Conservation (phyloP, 257 asterid species). For the Solanum bulbocastanum region DNA sequence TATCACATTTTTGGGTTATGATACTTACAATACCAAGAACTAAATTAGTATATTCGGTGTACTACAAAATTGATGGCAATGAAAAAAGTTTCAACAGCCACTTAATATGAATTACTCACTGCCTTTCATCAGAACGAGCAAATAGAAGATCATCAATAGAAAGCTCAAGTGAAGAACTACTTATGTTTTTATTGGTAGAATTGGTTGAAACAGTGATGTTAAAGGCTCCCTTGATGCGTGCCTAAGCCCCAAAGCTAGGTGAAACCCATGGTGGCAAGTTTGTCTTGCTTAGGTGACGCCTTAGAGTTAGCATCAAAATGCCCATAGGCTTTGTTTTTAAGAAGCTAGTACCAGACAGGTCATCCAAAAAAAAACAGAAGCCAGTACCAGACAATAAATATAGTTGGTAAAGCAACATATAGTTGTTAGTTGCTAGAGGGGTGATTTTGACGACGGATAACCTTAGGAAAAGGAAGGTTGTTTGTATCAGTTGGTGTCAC, state of each 20-base stretch:
- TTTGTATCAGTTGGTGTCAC: not conserved
- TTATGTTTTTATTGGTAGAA: not conserved
- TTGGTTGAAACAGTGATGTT: not conserved
- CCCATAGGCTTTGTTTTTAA: not conserved
- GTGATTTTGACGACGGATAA: not conserved
- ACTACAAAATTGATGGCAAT: not conserved
- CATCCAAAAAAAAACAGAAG: not conserved
- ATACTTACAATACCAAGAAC: not conserved
- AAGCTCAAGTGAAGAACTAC: not conserved
- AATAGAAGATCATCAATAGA: not conserved
- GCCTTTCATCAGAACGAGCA: not conserved
- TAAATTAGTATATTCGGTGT: not conserved
- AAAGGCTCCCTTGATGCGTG: not conserved
- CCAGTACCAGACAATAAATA: not conserved
- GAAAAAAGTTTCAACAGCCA: not conserved
- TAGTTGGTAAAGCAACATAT: not conserved
- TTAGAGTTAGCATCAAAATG: not conserved
- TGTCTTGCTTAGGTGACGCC: not conserved
- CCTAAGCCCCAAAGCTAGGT: not conserved
- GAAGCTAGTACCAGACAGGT: not conserved
- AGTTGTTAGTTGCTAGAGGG: not conserved
- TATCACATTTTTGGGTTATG: not conserved
- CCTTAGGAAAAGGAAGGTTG: not conserved
- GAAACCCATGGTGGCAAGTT: not conserved
- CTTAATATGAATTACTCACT: not conserved